These are phyloP conservation scores for Torrubiella hemipterigena DNA, from an alignment of 2,329 filamentous ascomycete species.

Conservation along the genomic window DNA sequence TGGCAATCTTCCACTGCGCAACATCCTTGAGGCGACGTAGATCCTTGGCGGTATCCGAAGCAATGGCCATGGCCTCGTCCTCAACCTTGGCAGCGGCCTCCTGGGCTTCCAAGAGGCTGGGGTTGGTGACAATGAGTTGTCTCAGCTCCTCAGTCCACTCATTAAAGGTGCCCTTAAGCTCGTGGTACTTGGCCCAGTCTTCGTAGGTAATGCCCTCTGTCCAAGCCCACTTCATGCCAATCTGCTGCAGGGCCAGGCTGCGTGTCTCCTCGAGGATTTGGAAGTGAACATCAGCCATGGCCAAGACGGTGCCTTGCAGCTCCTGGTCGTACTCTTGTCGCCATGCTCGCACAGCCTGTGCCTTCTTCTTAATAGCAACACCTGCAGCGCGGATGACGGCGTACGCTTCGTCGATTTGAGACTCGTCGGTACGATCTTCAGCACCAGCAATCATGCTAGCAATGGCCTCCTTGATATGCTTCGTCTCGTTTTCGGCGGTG, in stretches of 20 bases:
- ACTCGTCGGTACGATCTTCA: constrained; percentile 26
- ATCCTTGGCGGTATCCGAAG: constrained; percentile 69
- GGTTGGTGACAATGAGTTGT: constrained; percentile 61
- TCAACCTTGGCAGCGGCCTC: constrained; percentile 58
- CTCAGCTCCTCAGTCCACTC: constrained; percentile 79
- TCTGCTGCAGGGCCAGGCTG: constrained; percentile 76
- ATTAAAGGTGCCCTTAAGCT: constrained; percentile 69
- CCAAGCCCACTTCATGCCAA: constrained; percentile 92
- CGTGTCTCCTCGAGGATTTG: constrained; percentile 72
- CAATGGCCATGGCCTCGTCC: constrained; percentile 67
- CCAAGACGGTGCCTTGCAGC: constrained; percentile 54
- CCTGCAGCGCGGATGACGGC: constrained; percentile 58
- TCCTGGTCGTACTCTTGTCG: constrained; percentile 59
- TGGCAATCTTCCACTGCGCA: constrained; percentile 69
- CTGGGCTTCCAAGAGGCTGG: constrained; percentile 56
- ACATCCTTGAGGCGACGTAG: constrained; percentile 72
- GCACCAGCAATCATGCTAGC: constrained; percentile 49
- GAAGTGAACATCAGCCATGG: constrained; percentile 69
- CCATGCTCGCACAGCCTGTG: constrained; percentile 68
- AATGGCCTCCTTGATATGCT: constrained; percentile 55
- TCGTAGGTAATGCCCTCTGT: constrained; percentile 93
- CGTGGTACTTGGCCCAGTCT: constrained; percentile 92
- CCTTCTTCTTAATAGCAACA: constrained; percentile 61
- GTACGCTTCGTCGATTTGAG: constrained; percentile 28
- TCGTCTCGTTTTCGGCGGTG: constrained; percentile 51